Base-by-base conservation (phyloP, 1,284 basidiomycete species). In the Lentinula novae-zelandiae region DNA sequence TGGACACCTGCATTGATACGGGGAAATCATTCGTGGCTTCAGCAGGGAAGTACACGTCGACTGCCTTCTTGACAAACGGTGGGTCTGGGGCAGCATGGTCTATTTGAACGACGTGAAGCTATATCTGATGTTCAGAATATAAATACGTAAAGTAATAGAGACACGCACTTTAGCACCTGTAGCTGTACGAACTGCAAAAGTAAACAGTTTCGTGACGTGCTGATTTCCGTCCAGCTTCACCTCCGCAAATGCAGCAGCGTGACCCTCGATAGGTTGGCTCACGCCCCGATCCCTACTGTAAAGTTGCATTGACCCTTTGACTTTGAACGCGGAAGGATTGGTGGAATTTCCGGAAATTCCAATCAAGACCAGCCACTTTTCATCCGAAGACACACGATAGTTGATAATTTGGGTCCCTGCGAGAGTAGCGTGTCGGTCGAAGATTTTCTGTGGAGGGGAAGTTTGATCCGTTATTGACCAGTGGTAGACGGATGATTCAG, bases 11-110 rank as follows among this genome's bases (percentile, higher is more conserved):
- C 93, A 99, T 98, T 34, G 96, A 94, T 46, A 99, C 97, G n/a
- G 97, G 97, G 82, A 99, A 99, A 73, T 99, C 97, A 74, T 96
- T 98, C 52, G 91, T 91, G 3, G 97, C 97, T 74, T 99, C 97
- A 1, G 95, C 90, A 60, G 97, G 97, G 86, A 99, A 99, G 80
- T 98, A 99, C 57, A 99, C 96, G 69, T 99, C 97, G 66, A 99
- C 96, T 13, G 95, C 94, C 78, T 98, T 99, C 83, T 99, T 99
- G 49, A 86, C 83, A 81, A 98, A 99, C 5, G 90, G 88, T n/a
- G 96, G 91, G 72, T 98, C 93, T n/a, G 94, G 89, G 22, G 93
- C 88, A 65, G 91, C 85, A 76, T 99, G 96, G 74, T 99, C 97
- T 70, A 99, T 97, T 77, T 99, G 96, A 65, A 99, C 96, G 57